Percentiles rank a stretch among this genome's conserved stretches.
Evolutionary conservation across 768 basidiomycete species (phyloP).

Genomic region (Neoboletus subvelutipes): DNA sequence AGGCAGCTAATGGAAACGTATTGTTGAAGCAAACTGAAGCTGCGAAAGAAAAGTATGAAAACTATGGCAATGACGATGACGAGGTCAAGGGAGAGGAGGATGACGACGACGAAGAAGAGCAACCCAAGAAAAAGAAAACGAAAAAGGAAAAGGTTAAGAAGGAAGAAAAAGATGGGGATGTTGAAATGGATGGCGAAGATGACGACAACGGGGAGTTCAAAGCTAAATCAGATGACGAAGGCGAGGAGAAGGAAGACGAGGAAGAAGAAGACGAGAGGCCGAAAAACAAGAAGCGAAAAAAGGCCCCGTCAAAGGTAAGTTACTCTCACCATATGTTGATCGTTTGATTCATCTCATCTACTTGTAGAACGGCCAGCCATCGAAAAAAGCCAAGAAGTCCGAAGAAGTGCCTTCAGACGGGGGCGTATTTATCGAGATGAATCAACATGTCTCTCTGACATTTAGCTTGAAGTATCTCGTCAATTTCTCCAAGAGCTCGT

Average conservation of each 20-base stretch:
- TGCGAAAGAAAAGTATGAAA: conserved; percentile 39
- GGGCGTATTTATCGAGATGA: conserved; percentile 80
- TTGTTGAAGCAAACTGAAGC: conserved; percentile 75
- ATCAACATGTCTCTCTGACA: conserved; percentile 86
- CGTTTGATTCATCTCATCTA: not conserved
- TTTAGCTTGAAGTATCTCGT: conserved; percentile 97
- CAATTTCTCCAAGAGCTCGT: conserved; percentile 91
- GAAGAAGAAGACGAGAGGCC: conserved; percentile 50
- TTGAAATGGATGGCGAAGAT: conserved; percentile 52
- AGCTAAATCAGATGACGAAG: conserved; percentile 44
- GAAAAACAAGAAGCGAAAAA: conserved; percentile 70
- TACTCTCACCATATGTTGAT: not conserved
- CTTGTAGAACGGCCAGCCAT: conserved; percentile 36
- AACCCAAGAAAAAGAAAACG: conserved; percentile 26
- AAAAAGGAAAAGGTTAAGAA: conserved; percentile 42
- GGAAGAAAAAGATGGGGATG: conserved; percentile 41
- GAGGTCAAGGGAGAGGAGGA: conserved; percentile 43
- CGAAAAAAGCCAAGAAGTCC: conserved; percentile 59
- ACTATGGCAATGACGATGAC: conserved; percentile 44
- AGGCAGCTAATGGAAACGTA: conserved; percentile 88
- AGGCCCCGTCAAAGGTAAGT: conserved; percentile 49
- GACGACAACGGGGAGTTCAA: conserved; percentile 44
- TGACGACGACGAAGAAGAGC: conserved; percentile 35
- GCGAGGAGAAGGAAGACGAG: conserved; percentile 51
- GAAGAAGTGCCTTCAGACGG: conserved; percentile 55